A percentile compares a stretch with the other conserved stretches of the same genome.
These are phyloP conservation scores for Lipomyces oligophaga DNA, from an alignment of 805 yeast genomes.

Conservation along the genomic window DNA sequence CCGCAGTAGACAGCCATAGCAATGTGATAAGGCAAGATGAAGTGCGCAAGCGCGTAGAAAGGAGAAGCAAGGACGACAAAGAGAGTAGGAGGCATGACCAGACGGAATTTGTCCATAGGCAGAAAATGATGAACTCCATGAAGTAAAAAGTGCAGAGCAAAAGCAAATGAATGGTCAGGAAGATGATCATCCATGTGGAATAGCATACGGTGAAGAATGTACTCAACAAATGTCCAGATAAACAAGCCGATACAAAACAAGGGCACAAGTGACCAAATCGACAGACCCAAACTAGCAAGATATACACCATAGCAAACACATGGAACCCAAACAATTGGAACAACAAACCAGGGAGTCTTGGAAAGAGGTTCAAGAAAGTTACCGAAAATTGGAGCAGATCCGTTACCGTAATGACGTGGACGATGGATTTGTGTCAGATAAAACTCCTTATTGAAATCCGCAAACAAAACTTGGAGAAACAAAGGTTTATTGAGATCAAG, in stretches of 20 bases:
- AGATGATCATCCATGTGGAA: constrained; percentile 87
- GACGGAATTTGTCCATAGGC: constrained; percentile 91
- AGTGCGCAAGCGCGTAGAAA: constrained; percentile 72
- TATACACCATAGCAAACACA: constrained; percentile 61
- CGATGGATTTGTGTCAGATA: constrained; percentile 95
- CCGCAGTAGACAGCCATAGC: constrained; percentile 96
- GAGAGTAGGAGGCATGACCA: constrained; percentile 95
- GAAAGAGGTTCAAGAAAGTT: constrained; percentile 89
- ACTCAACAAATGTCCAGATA: constrained; percentile 92
- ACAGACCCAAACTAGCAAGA: constrained; percentile 54
- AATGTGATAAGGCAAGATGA: constrained; percentile 68
- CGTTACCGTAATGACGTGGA: constrained; percentile 96
- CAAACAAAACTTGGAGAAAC: constrained; percentile 70
- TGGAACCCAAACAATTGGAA: constrained; percentile 86
- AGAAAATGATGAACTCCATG: constrained; percentile 97
- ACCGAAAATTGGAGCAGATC: constrained; percentile 94
- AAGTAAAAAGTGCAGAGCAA: constrained; percentile 79
- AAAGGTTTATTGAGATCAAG: constrained; percentile 81
- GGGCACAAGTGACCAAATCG: constrained; percentile 45
- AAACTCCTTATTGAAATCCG: constrained; percentile 78
- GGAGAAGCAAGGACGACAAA: constrained; percentile 72
- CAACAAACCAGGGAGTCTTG: constrained; percentile 90
- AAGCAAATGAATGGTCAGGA: constrained; percentile 73
- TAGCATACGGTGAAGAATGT: constrained; percentile 78
- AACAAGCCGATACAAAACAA: constrained; percentile 77